Evolutionary conservation across 2,329 filamentous ascomycete genomes (phyloP).

Genomic region (Fusarium camptoceras): DNA sequence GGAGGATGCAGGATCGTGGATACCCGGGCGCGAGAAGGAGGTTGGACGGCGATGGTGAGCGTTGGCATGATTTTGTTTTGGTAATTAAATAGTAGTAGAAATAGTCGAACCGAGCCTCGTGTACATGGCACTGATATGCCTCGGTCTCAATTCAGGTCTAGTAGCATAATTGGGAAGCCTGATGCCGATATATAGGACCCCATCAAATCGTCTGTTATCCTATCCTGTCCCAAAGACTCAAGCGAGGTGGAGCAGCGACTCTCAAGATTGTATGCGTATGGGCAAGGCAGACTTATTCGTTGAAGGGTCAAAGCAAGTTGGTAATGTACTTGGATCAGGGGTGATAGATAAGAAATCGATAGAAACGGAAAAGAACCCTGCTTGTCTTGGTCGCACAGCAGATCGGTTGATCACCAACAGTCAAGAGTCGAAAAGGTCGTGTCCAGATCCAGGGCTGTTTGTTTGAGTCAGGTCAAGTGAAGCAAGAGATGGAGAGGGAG

Average conservation of each 20-base stretch:
- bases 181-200: background rate
- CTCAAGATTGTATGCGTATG: background rate
- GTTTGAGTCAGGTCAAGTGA: background rate
- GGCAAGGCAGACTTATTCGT: background rate
- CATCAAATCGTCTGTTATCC: background rate
- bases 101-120: background rate
- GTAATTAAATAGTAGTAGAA: background rate
- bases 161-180: conserved; percentile 16
- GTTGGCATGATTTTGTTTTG: conserved; percentile 21
- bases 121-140: conserved; percentile 15
- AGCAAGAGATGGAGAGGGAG: background rate
- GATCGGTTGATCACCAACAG: background rate
- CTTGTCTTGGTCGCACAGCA: background rate
- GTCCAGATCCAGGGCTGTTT: background rate
- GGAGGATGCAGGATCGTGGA: conserved; percentile 40
- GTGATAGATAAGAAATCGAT: background rate
- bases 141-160: background rate
- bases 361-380: background rate
- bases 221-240: background rate
- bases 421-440: background rate
- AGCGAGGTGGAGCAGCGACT: background rate
- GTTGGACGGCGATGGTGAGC: conserved; percentile 42
- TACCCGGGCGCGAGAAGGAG: conserved; percentile 35
- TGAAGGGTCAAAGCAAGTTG: background rate
- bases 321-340: background rate